Evolutionary conservation across 306 rosid genomes (phyloP), one percentile per base, ranked within the genome.

Genomic region (Styphnolobium japonicum): DNA sequence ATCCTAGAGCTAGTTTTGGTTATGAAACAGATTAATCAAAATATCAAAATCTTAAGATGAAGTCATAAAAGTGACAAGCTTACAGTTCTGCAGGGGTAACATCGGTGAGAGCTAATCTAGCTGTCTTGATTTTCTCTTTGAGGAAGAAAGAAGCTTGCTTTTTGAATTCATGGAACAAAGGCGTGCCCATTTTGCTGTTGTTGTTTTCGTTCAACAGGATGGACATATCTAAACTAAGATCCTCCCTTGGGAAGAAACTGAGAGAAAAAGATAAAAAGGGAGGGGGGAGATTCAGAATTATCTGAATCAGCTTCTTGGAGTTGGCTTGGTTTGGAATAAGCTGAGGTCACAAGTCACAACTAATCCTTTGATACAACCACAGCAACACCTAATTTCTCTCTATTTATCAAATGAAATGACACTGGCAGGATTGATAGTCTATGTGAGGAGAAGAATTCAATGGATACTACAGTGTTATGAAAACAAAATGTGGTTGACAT

Each of bases 71-170:
- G 45, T 12, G 15, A 5, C 10, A 42, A 67, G 12, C 89, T 86
- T 80, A 92, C 98, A 95, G 67, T 73, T 95, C 80, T 34, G 96
- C 92, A 11, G 97, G 90, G 45, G 99, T 95, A 71, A 93, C 98
- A 90, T 95, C 98, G 9, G 99, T 95, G 67, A 95, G 94, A 61
- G 93, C 99, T 68, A 95, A 81, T 87, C 99, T 90, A 23, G 98
- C 98, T 69, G 89, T 91, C 88, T 91, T 95, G 87, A 95, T 72
- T 79, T 95, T 95, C 87, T 91, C 97, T 87, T 90, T 95, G 78
- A 95, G 71, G 82, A 87, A 95, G 88, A 90, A 95, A 63, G 99
- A 95, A 63, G 99, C 99, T 70, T 95, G 99, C 52, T 85, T 95
- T 80, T 88, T 93, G 84, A 93, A 87, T 15, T 93, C 99, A 82